Conservation (phyloP, 257 asterid species). For the Ehretia macrophylla region DNA sequence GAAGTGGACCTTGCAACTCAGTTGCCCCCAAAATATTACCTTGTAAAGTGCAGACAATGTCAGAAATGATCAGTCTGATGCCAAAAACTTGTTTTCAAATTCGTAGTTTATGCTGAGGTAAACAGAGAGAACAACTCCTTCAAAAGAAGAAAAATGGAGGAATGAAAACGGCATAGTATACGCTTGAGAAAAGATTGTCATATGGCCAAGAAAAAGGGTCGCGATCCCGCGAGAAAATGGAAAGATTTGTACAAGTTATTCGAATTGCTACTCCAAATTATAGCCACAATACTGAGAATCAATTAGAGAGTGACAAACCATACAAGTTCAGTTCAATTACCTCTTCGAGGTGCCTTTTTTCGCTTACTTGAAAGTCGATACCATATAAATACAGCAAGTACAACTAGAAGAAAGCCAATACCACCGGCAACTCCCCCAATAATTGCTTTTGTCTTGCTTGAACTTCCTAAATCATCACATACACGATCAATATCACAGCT, state of each 20-base stretch:
- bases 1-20: constrained; percentile 72
- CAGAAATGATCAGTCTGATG: background rate
- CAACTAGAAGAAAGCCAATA: constrained; percentile 43
- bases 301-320: too few relatives aligned
- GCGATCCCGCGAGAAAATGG: too few relatives aligned
- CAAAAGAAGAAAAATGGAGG: too few relatives aligned
- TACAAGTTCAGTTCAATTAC: constrained; percentile 14
- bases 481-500: background rate
- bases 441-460: constrained; percentile 52
- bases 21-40: constrained; percentile 67
- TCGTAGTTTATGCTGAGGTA: too few relatives aligned
- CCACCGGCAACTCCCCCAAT: constrained; percentile 82
- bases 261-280: too few relatives aligned
- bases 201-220: too few relatives aligned
- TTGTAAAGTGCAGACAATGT: constrained; percentile 6
- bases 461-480: constrained; percentile 38
- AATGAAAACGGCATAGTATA: too few relatives aligned
- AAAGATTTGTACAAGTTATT: too few relatives aligned
- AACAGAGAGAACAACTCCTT: too few relatives aligned
- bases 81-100: too few relatives aligned
- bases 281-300: too few relatives aligned
- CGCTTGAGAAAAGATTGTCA: too few relatives aligned
- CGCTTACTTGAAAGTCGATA: constrained; percentile 43
- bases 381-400: constrained; percentile 43
- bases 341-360: constrained; percentile 34